These are phyloP conservation scores for Hyaloperonospora arabidopsidis DNA, from an alignment of 352 stramenopile species.

Conservation along the genomic window DNA sequence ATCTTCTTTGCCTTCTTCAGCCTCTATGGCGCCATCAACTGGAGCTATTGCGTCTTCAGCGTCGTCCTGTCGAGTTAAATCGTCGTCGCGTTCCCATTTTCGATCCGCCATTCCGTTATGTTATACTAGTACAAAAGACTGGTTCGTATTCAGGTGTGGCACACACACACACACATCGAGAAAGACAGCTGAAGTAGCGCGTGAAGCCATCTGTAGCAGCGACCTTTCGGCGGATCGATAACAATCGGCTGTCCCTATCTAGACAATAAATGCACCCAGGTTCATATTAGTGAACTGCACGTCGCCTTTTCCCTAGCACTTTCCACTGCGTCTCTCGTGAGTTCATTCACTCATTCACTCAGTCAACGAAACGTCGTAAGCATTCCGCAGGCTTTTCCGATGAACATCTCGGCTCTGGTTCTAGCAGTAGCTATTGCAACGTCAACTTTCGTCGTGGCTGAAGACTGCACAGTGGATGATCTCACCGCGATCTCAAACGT, in stretches of 20 bases:
- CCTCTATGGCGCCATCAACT: constrained; percentile 1
- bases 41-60: not conserved
- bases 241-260: no score
- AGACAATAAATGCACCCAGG: no score
- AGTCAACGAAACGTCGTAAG: no score
- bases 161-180: no score
- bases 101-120: constrained; percentile 29
- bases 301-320: no score
- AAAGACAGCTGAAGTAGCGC: constrained; percentile 6
- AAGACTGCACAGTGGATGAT: constrained; percentile 19
- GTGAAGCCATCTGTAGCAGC: no score
- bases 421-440: not conserved
- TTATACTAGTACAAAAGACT: no score
- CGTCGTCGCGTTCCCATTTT: constrained; percentile 53
- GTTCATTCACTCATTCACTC: no score
- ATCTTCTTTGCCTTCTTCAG: constrained; percentile 10
- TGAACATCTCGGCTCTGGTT: constrained; percentile 9
- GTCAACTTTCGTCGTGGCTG: not conserved
- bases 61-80: constrained; percentile 23
- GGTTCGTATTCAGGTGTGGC: no score
- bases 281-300: no score
- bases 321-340: no score
- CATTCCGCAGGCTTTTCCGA: not conserved
- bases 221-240: no score
- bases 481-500: constrained; percentile 9